Evolutionary conservation across 768 basidiomycete genomes (phyloP), one percentile per base, ranked within the genome.

Genomic region (Leucocoprinus birnbaumii): DNA sequence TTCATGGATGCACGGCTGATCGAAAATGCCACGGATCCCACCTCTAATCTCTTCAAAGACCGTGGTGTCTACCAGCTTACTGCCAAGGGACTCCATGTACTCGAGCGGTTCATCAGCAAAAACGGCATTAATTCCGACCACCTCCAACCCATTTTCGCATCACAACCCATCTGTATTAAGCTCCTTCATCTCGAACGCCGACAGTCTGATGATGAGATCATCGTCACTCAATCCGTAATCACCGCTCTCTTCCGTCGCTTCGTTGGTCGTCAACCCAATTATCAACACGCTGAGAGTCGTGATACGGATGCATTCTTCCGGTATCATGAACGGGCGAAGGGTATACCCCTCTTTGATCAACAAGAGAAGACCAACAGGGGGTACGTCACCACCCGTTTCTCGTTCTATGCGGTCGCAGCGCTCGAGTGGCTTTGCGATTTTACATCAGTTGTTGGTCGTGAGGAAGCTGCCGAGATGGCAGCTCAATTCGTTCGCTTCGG

Each of bases 91-190:
- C 86, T 98, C 49, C 97, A 99, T 65, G 91, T 99, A 64, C 86
- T 99, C 60, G 97, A 99, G 68, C 87, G 97, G n/a, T 99, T 99
- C 79, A 97, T 98, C 77, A 90, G 88, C 71, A 98, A 96, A 80
- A 98, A 99, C 69, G 97, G 97, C 63, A 98, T 99, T 75, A 92
- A 88, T 60, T 88, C 93, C 41, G 93, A 97, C 72, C 87, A 94
- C 68, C 83, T 98, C 18, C 84, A 93, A 60, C 84, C 81, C 50
- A 90, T 98, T 43, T 99, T 98, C 68, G 81, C 83, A 14, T 80
- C 89, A 0, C 94, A 97, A 66, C 94, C 96, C 31, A 98, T 99
- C 62, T 95, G 93, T 73, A 91, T 98, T 80, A 97, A 98, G 71
- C 82, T 98, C 6, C 84, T 99, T 9, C 96, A 99, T 72, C 87